Conservation (phyloP, 805 yeast genomes). For the Candida ulmi region DNA sequence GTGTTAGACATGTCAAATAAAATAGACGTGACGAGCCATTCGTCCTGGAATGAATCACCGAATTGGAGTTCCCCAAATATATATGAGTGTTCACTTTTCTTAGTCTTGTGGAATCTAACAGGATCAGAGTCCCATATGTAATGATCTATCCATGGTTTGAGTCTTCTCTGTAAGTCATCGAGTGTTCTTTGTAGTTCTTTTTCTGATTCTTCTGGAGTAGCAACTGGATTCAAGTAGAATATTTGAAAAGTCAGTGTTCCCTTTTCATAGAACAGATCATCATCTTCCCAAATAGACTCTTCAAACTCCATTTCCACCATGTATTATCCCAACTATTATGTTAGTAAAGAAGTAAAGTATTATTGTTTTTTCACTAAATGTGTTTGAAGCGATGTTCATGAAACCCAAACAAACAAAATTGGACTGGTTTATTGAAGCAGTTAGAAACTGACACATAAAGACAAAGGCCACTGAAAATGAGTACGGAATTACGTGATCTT, state of each 20-base stretch:
- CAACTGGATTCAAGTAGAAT: slow-evolving; percentile 26
- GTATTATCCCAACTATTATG: not conserved
- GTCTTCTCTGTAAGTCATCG: slow-evolving; percentile 18
- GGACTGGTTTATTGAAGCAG: not conserved
- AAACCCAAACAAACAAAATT: not conserved
- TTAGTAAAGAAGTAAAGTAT: too few species aligned
- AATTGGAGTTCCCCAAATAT: slow-evolving; percentile 34
- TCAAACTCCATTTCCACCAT: not conserved
- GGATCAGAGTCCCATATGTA: slow-evolving; percentile 39
- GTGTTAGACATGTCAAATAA: slow-evolving; percentile 32
- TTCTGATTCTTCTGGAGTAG: slow-evolving; percentile 13
- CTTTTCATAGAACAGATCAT: slow-evolving; percentile 2
- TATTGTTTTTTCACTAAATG: too few species aligned
- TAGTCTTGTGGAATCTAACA: slow-evolving; percentile 1
- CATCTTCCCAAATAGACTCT: slow-evolving; percentile 12
- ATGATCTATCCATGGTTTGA: slow-evolving; percentile 30
- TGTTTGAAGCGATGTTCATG: too few species aligned
- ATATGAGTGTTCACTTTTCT: slow-evolving; percentile 8
- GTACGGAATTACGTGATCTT: slow-evolving; percentile 29
- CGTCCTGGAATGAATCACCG: slow-evolving; percentile 40
- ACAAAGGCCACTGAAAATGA: slow-evolving; percentile 2
- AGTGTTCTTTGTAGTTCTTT: slow-evolving; percentile 11
- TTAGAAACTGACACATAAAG: not conserved
- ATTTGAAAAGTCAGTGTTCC: slow-evolving; percentile 23
- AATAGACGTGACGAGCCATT: slow-evolving; percentile 36